Evolutionary conservation across 345 rosid genomes (phyloP), one percentile per base, ranked within the genome.

Genomic region (Acer campestre): DNA sequence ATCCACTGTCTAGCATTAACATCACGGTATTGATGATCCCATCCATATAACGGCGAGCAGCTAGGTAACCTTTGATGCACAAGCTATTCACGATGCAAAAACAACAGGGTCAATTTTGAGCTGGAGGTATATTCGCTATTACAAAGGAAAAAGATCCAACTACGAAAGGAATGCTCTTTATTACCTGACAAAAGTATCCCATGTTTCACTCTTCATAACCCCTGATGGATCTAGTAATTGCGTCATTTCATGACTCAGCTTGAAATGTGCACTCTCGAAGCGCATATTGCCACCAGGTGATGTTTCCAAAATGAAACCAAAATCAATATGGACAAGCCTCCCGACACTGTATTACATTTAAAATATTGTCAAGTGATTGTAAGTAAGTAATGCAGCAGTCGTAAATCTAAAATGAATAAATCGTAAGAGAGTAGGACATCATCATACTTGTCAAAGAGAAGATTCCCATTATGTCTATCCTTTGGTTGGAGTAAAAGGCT

Each of bases 241-340:
- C 65, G 99, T 97, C 99, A 97, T 94, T 86, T 97, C 99, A 68
- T 97, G 98, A 88, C 98, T 97, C 87, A 97, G 86, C 83, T 97
- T 97, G 87, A 97, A 94, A 85, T 97, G 97, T 25, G 98, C 99
- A 78, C 92, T 97, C 86, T 97, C 99, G 40, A 97, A 97, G 51
- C 97, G 88, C 98, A 94, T 93, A 82, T 97, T 97, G 62, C 97
- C 92, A 77, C 99, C 98, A 8, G 99, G 96, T 12, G 98, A 97
- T 11, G 88, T 97, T 86, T 93, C 99, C 79, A 97, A 86, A 64
- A 94, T 94, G 85, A 97, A 97, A 79, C 99, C 98, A 70, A 97
- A 97, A 84, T 97, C 99, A 62, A 94, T 94, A 81, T 94, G 99
- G 55, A 97, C 99, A 64, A 97, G 99, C 85, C 98, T 87, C 77